Conservation (phyloP, 768 basidiomycete genomes). For the Heimioporus sp. region DNA sequence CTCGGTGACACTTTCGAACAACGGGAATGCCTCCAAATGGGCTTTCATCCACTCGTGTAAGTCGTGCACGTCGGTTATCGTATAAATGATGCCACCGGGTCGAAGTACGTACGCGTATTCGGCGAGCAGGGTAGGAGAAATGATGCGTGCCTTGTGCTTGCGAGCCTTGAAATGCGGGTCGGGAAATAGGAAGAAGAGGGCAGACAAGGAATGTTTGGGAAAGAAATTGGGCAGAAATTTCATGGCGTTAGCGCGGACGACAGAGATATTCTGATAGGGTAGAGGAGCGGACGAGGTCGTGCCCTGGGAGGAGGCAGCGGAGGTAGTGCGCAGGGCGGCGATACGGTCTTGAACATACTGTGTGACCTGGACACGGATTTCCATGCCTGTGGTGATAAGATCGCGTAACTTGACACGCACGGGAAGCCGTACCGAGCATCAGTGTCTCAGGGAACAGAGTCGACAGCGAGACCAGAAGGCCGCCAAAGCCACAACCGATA, state of each 20-base stretch:
- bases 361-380: constrained; percentile 95
- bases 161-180: constrained; percentile 98
- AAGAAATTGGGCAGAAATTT: constrained; percentile 99
- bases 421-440: constrained; percentile 77
- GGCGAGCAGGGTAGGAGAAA: constrained; percentile 94
- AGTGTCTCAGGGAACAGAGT: constrained; percentile 88
- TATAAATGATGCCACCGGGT: constrained; percentile 95
- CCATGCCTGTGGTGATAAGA: constrained; percentile 64
- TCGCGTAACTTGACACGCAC: not conserved
- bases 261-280: constrained; percentile 84
- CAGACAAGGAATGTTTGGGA: constrained; percentile 81
- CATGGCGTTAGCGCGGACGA: constrained; percentile 97
- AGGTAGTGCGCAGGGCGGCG: constrained; percentile 77
- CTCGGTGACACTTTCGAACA: constrained; percentile 81
- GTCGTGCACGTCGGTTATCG: constrained; percentile 95
- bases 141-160: constrained; percentile 99
- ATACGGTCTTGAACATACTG: constrained; percentile 96
- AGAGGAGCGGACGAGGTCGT: constrained; percentile 25
- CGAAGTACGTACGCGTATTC: constrained; percentile 94
- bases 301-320: constrained; percentile 24
- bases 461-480: constrained; percentile 84
- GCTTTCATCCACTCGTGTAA: constrained; percentile 93
- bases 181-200: constrained; percentile 97
- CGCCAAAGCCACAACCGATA: constrained; percentile 97
- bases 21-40: constrained; percentile 84